phyloP scores from a whole-genome alignment of 495 filamentous ascomycete species.

The Articulospora tetracladia region DNA sequence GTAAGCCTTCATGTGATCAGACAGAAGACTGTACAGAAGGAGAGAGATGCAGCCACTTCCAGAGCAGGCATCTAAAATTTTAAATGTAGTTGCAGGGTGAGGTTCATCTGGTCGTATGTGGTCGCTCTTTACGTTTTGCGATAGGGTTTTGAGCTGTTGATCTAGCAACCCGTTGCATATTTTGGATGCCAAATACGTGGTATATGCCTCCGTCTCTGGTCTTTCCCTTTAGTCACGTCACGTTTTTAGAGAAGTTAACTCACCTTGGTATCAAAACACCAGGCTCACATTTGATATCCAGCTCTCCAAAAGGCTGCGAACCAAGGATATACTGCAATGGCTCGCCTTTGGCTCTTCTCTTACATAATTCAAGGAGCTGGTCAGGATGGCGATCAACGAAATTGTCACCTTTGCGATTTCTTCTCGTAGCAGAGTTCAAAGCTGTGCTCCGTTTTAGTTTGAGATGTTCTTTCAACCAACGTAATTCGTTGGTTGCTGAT shows the following conservation, averaged over 20 bases:
- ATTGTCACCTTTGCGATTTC: not conserved
- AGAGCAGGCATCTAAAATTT: conserved; percentile 80
- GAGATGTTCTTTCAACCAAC: conserved; percentile 76
- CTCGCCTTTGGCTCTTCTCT: conserved; percentile 54
- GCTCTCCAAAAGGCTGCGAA: conserved; percentile 78
- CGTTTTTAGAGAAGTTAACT: conserved; percentile 14
- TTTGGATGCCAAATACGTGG: conserved; percentile 44
- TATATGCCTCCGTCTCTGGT: conserved; percentile 70
- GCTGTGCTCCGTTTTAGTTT: conserved; percentile 3
- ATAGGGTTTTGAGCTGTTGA: not conserved
- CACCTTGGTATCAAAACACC: conserved; percentile 86
- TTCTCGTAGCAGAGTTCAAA: not conserved
- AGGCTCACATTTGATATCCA: conserved; percentile 70
- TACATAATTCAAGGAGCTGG: conserved; percentile 46
- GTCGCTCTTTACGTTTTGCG: not conserved
- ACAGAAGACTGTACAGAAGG: conserved; percentile 57
- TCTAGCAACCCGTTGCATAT: conserved; percentile 30
- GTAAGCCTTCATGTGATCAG: conserved; percentile 9
- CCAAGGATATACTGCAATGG: conserved; percentile 91
- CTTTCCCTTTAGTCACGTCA: conserved; percentile 27
- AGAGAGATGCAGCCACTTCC: conserved; percentile 90
- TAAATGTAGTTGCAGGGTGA: conserved; percentile 31
- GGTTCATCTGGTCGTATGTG: not conserved
- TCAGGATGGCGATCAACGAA: not conserved
- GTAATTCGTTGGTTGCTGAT: conserved; percentile 73